Base-by-base conservation (phyloP, 306 rosid species). In the Malus sieversii region DNA sequence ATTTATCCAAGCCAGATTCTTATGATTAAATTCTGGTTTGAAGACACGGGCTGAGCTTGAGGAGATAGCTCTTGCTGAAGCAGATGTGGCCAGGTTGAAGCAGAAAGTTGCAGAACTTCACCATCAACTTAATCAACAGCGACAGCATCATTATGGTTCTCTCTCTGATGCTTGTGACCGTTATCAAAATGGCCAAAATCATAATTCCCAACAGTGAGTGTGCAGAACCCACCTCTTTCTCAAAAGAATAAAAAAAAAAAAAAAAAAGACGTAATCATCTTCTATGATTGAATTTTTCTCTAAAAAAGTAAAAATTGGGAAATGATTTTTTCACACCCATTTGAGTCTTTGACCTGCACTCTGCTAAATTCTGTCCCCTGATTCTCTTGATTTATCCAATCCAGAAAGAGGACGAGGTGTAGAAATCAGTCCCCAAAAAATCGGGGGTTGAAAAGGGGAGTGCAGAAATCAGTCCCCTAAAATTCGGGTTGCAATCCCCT, bases 31-130 rank as follows among this genome's bases (percentile, higher is more conserved):
- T 72, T 58, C 65, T 74, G 82, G 33, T 86, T 79, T 82, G 82
- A 84, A 96, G 99, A 90, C 98, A 73, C 90, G 97, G 84, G 98
- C 96, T 27, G 99, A 96, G 78, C 96, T 96, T 61, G 99, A 96
- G 88, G 99, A 96, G 86, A 96, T 96, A 79, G 99, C 98, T 46
- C 96, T 96, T 80, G 99, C 99, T 57, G 99, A 96, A 87, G 99
- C 99, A 45, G 99, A 96, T 69, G 99, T 96, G 75, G 98, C 97
- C 70, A 86, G 98, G 85, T 86, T 92, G 89, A 92, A 96, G 87
- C 99, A 92, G 90, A 96, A 96, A 83, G 99, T 96, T 89, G 93
- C 96, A 1, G 99, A 96, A 82, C 98, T 96, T 74, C 99, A 96
- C 81, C 92, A 92, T 79, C 99, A 96, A 84, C 96, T 96, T 73